Conservation (phyloP, 441 rosid genomes). For the Bruguiera hainesii region DNA sequence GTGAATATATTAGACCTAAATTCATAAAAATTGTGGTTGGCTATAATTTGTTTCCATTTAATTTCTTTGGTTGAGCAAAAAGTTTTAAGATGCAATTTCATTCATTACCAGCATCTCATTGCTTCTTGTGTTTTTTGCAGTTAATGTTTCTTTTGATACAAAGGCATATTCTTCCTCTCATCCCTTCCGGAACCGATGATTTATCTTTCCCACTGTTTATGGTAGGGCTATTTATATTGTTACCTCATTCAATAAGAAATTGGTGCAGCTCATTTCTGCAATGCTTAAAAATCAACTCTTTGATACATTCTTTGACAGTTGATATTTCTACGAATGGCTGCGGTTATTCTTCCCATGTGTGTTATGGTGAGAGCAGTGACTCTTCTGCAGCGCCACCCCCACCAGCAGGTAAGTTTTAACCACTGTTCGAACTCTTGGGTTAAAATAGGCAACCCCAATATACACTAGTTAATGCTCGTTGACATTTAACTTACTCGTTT, state of each 20-base stretch:
- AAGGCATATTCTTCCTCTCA: slow-evolving; percentile 68
- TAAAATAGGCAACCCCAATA: background rate
- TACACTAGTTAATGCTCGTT: background rate
- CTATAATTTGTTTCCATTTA: too few relatives aligned
- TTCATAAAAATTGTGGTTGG: too few relatives aligned
- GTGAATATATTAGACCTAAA: too few relatives aligned
- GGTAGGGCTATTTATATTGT: slow-evolving; percentile 31
- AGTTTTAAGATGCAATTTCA: background rate
- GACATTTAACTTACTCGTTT: slow-evolving; percentile 2
- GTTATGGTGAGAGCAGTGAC: slow-evolving; percentile 49
- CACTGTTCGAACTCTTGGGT: background rate
- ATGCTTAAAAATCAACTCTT: background rate
- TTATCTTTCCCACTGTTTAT: slow-evolving; percentile 49
- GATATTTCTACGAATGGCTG: slow-evolving; percentile 51
- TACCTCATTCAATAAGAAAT: background rate
- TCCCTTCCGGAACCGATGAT: slow-evolving; percentile 41
- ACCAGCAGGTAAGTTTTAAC: slow-evolving; percentile 29
- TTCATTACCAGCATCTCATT: background rate
- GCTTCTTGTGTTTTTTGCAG: slow-evolving; percentile 39
- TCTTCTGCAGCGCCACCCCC: slow-evolving; percentile 43
- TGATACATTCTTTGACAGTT: slow-evolving; percentile 32
- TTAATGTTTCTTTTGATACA: slow-evolving; percentile 75
- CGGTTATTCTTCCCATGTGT: slow-evolving; percentile 70
- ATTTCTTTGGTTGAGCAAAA: background rate
- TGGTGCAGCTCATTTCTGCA: background rate